Evolutionary conservation across 306 rosid species (phyloP).

Genomic region (Trifolium subterraneum): DNA sequence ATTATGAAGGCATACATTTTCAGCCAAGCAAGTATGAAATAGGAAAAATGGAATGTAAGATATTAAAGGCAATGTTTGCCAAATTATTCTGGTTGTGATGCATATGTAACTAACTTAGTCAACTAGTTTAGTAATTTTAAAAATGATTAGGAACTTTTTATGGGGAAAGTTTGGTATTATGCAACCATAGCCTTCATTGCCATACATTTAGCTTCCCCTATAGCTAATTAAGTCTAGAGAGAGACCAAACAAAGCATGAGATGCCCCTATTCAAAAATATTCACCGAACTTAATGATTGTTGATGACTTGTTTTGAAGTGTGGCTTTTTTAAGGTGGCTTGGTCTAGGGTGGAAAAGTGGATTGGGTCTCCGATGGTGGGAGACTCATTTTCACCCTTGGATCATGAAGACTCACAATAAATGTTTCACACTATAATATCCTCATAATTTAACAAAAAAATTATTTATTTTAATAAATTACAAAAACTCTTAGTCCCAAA

Average conservation of each 20-base stretch:
- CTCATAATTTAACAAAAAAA: too few species aligned
- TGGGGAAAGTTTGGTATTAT: slow-evolving; percentile 27
- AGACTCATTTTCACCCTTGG: too few species aligned
- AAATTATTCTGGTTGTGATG: slow-evolving; percentile 34
- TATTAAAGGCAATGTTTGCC: slow-evolving; percentile 39
- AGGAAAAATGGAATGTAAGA: too few species aligned
- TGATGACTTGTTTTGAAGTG: not conserved
- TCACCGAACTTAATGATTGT: not conserved
- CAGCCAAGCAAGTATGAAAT: too few species aligned
- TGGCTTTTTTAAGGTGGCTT: too few species aligned
- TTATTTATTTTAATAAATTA: too few species aligned
- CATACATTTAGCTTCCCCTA: slow-evolving; percentile 1
- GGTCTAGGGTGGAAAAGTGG: too few species aligned
- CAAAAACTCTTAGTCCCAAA: too few species aligned
- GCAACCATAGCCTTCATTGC: slow-evolving; percentile 20
- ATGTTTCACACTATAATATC: too few species aligned
- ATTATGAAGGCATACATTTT: too few species aligned
- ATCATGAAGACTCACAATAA: too few species aligned
- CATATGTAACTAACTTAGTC: slow-evolving; percentile 38
- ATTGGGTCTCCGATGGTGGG: too few species aligned
- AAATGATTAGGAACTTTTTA: slow-evolving; percentile 34
- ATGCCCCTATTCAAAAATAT: not conserved
- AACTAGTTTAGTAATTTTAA: slow-evolving; percentile 37
- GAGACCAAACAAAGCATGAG: slow-evolving; percentile 34
- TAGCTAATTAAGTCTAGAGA: slow-evolving; percentile 14